Evolutionary conservation across 2,329 filamentous ascomycete species (phyloP), one percentile per base, ranked within the genome.

Genomic region (Botrytis aclada): DNA sequence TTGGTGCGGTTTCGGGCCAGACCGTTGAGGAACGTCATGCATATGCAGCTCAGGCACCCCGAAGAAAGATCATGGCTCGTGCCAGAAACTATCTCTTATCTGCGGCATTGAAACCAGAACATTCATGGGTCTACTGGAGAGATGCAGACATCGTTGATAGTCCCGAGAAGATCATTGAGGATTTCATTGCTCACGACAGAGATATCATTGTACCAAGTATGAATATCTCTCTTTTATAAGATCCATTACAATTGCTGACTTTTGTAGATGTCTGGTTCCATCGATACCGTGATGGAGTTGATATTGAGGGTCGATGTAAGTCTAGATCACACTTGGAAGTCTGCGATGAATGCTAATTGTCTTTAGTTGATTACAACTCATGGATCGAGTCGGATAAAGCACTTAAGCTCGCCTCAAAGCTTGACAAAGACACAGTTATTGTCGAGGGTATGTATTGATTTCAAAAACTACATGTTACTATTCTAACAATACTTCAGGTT

Each of bases 51-150:
- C 96, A 99, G 81, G 96, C 91, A 1, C 95, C 95, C 9, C 89
- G 96, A 76, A 90, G 96, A 77, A 98, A 95, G 84, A 90, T 92
- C 51, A 95, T 99, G 88, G 96, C 92, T 63, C 90, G 88, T 77
- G 96, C 96, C 41, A 89, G 96, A 78, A 99, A 99, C 82, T 99
- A 97, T 82, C 86, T 99, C 32, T 88, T 99, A 2, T 89, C 90
- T 45, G 87, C 93, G 0, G 92, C 96, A 4, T 81, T 99, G 79
- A 97, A 97, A 84, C 90, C 94, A 0, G 94, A 98, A 75, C 96
- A 99, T 81, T 95, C 94, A 14, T 99, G 96, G 96, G 95, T 98
- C 14, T 98, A 98, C 83, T 99, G 96, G 96, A 90, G 96, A 74
- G 96, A 99, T 82, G 95, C 97, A 67, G 96, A 99, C 82, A 98